A percentile compares a stretch with the other conserved stretches of the same genome.
Conservation (phyloP, 768 basidiomycete genomes). For the Tephrocybe sp. region DNA sequence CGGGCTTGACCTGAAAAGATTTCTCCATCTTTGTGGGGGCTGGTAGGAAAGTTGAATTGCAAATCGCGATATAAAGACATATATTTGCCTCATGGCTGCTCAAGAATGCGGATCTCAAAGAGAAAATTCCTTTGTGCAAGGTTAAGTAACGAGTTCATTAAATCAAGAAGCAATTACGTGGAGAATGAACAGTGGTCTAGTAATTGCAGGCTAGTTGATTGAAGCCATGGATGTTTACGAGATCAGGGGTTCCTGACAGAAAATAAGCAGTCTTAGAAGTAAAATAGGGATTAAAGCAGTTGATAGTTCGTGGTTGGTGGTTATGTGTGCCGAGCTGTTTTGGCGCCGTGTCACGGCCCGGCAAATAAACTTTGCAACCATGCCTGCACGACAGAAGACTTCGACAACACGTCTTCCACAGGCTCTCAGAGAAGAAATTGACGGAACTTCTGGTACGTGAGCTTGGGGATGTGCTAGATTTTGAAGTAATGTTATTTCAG, state of each 20-base stretch:
- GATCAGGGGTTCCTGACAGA: too few species aligned
- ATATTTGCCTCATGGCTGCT: not conserved
- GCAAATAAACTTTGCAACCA: not conserved
- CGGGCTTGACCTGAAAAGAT: slow-evolving; percentile 27
- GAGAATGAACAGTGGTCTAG: too few species aligned
- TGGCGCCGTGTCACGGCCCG: too few species aligned
- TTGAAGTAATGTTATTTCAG: slow-evolving; percentile 6
- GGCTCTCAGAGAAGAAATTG: slow-evolving; percentile 27
- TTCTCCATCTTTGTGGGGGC: slow-evolving; percentile 16
- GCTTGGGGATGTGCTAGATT: not conserved
- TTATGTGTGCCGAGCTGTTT: too few species aligned
- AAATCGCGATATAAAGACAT: not conserved
- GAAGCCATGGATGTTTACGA: too few species aligned
- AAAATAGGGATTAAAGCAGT: too few species aligned
- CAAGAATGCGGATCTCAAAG: slow-evolving; percentile 1
- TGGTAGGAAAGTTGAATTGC: not conserved
- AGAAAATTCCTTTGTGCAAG: not conserved
- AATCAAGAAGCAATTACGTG: too few species aligned
- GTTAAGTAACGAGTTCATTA: too few species aligned
- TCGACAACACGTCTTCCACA: slow-evolving; percentile 38
- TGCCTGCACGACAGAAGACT: slow-evolving; percentile 29
- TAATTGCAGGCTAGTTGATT: too few species aligned
- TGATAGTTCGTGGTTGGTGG: too few species aligned
- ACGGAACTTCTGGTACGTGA: slow-evolving; percentile 17
- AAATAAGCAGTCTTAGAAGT: too few species aligned